Evolutionary conservation across 805 yeast species (phyloP).

Genomic region (Yarrowia sp.): DNA sequence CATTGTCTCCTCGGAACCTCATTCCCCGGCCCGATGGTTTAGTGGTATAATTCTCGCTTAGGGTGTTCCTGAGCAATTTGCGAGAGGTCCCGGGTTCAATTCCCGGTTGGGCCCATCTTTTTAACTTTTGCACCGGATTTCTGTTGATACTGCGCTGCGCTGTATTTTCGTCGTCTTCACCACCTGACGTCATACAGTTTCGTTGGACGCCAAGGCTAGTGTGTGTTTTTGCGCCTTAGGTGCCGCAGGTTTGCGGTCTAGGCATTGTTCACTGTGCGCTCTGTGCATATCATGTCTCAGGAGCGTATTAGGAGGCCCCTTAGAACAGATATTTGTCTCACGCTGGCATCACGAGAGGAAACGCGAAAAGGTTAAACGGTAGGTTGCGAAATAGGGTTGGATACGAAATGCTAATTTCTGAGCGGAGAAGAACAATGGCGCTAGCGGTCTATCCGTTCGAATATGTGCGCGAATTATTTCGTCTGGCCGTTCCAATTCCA

Average conservation of each 20-base stretch:
- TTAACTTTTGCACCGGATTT: background rate
- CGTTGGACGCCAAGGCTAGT: too few species aligned
- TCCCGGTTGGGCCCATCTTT: constrained; percentile 18
- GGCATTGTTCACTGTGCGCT: too few species aligned
- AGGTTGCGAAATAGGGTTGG: background rate
- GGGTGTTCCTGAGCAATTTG: constrained; percentile 22
- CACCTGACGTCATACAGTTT: too few species aligned
- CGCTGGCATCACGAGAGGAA: background rate
- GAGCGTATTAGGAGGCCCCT: too few species aligned
- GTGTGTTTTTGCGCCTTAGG: too few species aligned
- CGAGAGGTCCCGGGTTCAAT: constrained; percentile 24
- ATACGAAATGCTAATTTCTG: background rate
- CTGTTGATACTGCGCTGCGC: background rate
- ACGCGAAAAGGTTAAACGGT: background rate
- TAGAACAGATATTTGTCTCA: too few species aligned
- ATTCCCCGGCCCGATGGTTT: constrained; percentile 3
- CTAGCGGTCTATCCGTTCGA: too few species aligned
- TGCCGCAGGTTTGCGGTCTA: too few species aligned
- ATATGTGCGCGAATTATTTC: too few species aligned
- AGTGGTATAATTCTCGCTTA: constrained; percentile 24
- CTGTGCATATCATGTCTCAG: too few species aligned
- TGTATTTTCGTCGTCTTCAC: background rate
- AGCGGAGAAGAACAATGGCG: background rate
- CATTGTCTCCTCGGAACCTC: background rate
- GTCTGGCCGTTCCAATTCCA: too few species aligned